These are phyloP conservation scores for Ustilago vetiveriae DNA, from an alignment of 1,284 basidiomycete genomes.

Conservation along the genomic window DNA sequence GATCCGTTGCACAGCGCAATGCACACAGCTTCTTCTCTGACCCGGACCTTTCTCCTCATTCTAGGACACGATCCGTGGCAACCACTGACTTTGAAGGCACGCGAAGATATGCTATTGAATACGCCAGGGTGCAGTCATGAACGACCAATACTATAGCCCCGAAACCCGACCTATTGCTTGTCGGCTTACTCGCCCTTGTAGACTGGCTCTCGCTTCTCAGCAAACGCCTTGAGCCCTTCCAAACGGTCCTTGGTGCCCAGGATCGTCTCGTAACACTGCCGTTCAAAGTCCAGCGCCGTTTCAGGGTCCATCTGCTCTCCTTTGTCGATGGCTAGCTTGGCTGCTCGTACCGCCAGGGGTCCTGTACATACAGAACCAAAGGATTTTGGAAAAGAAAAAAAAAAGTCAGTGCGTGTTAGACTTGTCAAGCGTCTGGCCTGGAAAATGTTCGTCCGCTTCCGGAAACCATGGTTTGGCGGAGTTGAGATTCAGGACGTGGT, in stretches of 20 bases:
- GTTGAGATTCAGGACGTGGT: conserved; percentile 2
- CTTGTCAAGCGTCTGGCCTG: neutral
- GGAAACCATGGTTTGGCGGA: conserved; percentile 2
- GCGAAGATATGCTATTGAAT: no score
- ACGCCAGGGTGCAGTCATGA: no score
- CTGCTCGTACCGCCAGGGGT: conserved; percentile 85
- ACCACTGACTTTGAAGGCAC: no score
- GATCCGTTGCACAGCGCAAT: no score
- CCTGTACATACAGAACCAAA: conserved; percentile 74
- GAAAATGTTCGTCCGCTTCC: conserved; percentile 15
- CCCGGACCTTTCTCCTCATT: no score
- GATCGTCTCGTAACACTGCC: conserved; percentile 84
- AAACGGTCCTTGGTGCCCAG: conserved; percentile 79
- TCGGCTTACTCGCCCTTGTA: conserved; percentile 88
- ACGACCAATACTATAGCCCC: neutral
- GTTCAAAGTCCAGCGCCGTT: conserved; percentile 84
- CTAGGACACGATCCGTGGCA: no score
- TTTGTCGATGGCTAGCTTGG: conserved; percentile 85
- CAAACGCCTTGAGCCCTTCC: conserved; percentile 88
- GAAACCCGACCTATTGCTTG: no score
- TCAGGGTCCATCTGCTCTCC: conserved; percentile 76
- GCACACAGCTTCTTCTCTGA: no score
- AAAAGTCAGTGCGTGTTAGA: conserved; percentile 11
- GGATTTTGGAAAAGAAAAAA: neutral
- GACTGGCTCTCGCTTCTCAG: conserved; percentile 82